A percentile compares a stretch with the other conserved stretches of the same genome.
Evolutionary conservation across 345 rosid genomes (phyloP).

Genomic region (Lagerstroemia speciosa): DNA sequence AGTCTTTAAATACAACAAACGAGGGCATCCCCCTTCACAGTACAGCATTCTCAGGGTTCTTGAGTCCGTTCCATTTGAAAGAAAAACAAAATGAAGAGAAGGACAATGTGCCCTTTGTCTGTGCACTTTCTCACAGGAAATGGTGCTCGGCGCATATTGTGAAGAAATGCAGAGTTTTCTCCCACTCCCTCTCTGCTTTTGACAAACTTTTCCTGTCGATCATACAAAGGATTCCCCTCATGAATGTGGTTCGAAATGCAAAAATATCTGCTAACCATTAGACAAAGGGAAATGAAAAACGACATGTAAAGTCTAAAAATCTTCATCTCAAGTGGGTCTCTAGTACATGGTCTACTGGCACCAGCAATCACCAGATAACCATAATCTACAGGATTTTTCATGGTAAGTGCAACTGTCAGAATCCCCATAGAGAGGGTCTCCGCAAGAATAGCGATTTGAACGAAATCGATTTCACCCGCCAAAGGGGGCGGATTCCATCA

Average conservation of each 20-base stretch:
- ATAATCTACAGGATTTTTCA: neutral
- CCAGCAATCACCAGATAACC: neutral
- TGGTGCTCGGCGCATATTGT: slow-evolving; percentile 20
- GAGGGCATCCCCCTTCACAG: slow-evolving; percentile 17
- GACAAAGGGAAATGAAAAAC: neutral
- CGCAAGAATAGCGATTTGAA: neutral
- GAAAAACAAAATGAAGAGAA: slow-evolving; percentile 11
- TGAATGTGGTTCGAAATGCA: slow-evolving; percentile 4
- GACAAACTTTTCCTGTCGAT: slow-evolving; percentile 34
- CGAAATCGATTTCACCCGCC: neutral
- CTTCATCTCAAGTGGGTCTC: neutral
- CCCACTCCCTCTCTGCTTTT: slow-evolving; percentile 22
- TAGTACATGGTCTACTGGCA: neutral
- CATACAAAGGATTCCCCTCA: neutral
- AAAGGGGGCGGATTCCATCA: neutral
- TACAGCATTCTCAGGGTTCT: slow-evolving; percentile 16
- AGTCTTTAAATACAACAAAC: slow-evolving; percentile 15
- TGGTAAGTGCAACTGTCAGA: neutral
- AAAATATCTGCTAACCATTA: neutral
- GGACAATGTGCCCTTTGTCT: slow-evolving; percentile 17
- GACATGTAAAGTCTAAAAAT: neutral
- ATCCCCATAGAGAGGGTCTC: neutral
- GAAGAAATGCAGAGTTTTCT: slow-evolving; percentile 18
- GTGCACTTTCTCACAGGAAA: slow-evolving; percentile 17
- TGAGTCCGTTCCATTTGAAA: slow-evolving; percentile 17